Percentiles rank a stretch among this genome's conserved stretches.
These are phyloP conservation scores for Galerina marginata DNA, from an alignment of 768 basidiomycete genomes.

Conservation along the genomic window DNA sequence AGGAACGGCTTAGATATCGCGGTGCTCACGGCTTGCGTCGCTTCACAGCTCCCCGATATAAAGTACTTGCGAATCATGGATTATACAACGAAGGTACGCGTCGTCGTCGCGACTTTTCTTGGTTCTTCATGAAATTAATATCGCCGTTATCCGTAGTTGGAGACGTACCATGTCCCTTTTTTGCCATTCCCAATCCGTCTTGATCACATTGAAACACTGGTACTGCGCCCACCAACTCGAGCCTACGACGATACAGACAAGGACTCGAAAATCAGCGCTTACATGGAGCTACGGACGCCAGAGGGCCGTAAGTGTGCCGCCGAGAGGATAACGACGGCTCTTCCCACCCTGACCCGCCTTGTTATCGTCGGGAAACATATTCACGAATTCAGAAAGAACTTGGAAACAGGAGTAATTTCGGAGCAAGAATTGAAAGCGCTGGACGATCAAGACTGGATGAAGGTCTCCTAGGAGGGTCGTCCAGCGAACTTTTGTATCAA, in stretches of 20 bases:
- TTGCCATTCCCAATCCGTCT: conserved; percentile 21
- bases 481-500: background rate
- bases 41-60: conserved; percentile 25
- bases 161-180: conserved; percentile 22
- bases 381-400: conserved; percentile 13
- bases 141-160: conserved; percentile 4
- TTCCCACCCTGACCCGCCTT: conserved; percentile 20
- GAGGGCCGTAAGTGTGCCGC: conserved; percentile 14
- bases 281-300: conserved; percentile 12
- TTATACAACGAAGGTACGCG: conserved; percentile 21
- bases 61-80: conserved; percentile 29
- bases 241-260: conserved; percentile 10
- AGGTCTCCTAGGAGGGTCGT: background rate
- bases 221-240: conserved; percentile 19
- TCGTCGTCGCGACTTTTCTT: background rate
- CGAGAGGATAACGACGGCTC: conserved; percentile 13
- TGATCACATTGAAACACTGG: conserved; percentile 23
- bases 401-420: background rate
- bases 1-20: conserved; percentile 23
- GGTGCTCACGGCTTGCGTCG: conserved; percentile 23
- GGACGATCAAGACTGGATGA: conserved; percentile 13
- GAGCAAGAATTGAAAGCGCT: background rate
- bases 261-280: conserved; percentile 10
- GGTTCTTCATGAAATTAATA: background rate
- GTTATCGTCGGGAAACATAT: conserved; percentile 12